phyloP scores from a whole-genome alignment of 2,329 filamentous ascomycete genomes.

The Hymenoscyphus repandus region DNA sequence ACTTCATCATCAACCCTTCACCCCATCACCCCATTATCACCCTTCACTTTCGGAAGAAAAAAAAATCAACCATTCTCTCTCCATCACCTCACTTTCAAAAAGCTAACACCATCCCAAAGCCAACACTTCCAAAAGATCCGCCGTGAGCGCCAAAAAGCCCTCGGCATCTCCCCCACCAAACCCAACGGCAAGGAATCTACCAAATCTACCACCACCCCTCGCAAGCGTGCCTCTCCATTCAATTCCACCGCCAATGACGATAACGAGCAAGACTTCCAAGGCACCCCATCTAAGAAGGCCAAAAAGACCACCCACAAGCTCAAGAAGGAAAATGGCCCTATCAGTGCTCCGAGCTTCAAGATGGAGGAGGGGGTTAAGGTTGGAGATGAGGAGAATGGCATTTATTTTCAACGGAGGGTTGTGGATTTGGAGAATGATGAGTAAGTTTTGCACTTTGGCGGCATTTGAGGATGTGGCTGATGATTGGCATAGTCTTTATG shows the following conservation, averaged over 20 bases:
- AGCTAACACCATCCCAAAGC: constrained; percentile 13
- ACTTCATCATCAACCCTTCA: too few relatives aligned
- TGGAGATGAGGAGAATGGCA: neutral
- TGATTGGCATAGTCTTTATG: too few relatives aligned
- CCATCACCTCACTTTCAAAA: neutral
- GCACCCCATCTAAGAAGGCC: constrained; percentile 10
- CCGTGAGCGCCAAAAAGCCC: constrained; percentile 2
- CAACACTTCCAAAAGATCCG: constrained; percentile 31
- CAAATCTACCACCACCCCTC: neutral
- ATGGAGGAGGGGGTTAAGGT: constrained; percentile 8
- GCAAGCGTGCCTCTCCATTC: neutral
- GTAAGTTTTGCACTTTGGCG: constrained; percentile 11
- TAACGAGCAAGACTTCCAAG: constrained; percentile 4
- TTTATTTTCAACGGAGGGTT: neutral
- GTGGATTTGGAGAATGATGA: constrained; percentile 18
- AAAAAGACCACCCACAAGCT: constrained; percentile 15
- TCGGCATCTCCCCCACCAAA: neutral
- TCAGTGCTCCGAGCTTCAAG: constrained; percentile 14
- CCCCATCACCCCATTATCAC: too few relatives aligned
- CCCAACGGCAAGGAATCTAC: constrained; percentile 9
- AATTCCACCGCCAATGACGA: neutral
- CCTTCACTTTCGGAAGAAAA: too few relatives aligned
- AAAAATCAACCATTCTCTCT: neutral
- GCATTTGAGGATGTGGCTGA: too few relatives aligned
- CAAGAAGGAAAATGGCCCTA: constrained; percentile 13